Evolutionary conservation across 2,329 filamentous ascomycete genomes (phyloP).

Genomic region (Aplosporella prunicola): DNA sequence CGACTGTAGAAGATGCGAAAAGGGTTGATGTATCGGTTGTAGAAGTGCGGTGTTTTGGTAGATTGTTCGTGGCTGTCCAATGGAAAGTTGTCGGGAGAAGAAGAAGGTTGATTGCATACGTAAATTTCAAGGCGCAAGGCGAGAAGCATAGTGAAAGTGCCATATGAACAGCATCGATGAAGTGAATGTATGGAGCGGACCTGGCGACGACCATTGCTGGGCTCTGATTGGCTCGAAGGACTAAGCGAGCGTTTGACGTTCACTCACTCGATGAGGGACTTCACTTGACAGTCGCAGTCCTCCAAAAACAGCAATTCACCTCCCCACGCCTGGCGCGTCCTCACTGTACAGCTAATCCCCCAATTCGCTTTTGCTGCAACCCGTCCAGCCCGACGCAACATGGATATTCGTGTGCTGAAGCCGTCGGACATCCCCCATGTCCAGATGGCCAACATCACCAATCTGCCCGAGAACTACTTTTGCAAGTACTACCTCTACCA

Average conservation of each 20-base stretch:
- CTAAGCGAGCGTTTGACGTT: slow-evolving; percentile 5
- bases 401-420: slow-evolving; percentile 85
- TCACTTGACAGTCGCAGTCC: slow-evolving; percentile 1
- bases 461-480: slow-evolving; percentile 99
- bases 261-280: slow-evolving; percentile 2
- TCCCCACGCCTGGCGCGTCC: background rate
- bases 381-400: slow-evolving; percentile 29
- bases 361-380: background rate
- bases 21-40: too few relatives aligned
- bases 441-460: slow-evolving; percentile 97
- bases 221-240: slow-evolving; percentile 1
- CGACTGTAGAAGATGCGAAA: too few relatives aligned
- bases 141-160: too few relatives aligned
- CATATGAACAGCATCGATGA: too few relatives aligned
- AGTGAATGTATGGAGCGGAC: too few relatives aligned
- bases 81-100: too few relatives aligned
- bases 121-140: too few relatives aligned
- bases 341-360: background rate
- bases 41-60: too few relatives aligned
- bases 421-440: slow-evolving; percentile 81
- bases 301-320: slow-evolving; percentile 1
- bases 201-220: background rate
- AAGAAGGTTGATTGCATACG: too few relatives aligned
- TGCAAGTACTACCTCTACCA: slow-evolving; percentile 99
- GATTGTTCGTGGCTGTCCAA: too few relatives aligned